phyloP scores from a whole-genome alignment of 202 grass and related monocot genomes.

The Cymbopogon flexuosus region DNA sequence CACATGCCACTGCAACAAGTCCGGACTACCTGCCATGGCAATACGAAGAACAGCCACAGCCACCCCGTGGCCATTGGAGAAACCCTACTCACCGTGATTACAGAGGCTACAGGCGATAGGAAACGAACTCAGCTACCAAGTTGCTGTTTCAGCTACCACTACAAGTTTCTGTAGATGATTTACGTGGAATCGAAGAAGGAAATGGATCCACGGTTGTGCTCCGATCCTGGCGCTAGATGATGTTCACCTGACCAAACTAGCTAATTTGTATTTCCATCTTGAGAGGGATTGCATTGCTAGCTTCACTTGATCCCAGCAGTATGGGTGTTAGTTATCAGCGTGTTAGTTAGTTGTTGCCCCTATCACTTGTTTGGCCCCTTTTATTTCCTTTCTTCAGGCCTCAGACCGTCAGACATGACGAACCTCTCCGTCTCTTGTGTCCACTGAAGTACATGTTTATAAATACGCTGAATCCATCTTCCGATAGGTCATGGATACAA shows the following conservation, averaged over 20 bases:
- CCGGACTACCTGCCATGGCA: background rate
- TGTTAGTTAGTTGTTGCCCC: too few species aligned
- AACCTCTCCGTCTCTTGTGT: too few species aligned
- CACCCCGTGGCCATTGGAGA: background rate
- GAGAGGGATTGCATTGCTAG: background rate
- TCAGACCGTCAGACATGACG: too few species aligned
- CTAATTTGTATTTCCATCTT: background rate
- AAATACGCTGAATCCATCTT: too few species aligned
- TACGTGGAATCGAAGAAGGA: background rate
- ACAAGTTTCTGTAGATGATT: background rate
- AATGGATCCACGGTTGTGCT: background rate
- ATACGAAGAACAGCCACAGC: background rate
- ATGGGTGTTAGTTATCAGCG: too few species aligned
- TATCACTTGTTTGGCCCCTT: too few species aligned
- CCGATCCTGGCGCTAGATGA: background rate
- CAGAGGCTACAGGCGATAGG: constrained; percentile 5
- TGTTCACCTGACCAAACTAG: background rate
- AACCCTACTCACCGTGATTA: background rate
- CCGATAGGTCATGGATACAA: too few species aligned
- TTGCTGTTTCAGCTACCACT: background rate
- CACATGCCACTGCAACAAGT: background rate
- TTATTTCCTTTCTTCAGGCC: too few species aligned
- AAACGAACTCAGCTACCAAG: background rate
- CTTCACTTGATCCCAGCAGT: too few species aligned
- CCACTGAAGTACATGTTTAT: too few species aligned